Conservation (phyloP, 306 rosid genomes). For the Cucumis melo region DNA sequence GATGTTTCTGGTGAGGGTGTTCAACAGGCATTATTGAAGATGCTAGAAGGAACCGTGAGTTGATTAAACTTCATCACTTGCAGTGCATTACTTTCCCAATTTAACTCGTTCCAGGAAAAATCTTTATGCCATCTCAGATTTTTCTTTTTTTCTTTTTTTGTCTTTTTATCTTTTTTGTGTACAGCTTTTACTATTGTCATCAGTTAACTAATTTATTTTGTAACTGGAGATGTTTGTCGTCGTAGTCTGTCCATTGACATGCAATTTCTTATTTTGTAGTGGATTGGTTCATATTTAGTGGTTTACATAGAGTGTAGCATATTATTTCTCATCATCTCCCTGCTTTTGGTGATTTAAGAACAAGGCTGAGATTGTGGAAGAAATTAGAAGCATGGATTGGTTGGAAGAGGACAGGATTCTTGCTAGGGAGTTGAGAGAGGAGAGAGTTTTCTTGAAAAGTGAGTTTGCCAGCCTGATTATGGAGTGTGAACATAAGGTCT, state of each 20-base stretch:
- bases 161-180: neutral
- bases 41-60: conserved; percentile 99
- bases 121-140: neutral
- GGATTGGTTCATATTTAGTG: neutral
- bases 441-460: neutral
- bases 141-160: neutral
- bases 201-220: neutral
- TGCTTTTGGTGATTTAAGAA: neutral
- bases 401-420: neutral
- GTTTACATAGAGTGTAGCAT: neutral
- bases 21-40: conserved; percentile 93
- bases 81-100: neutral
- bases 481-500: neutral
- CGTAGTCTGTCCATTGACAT: neutral
- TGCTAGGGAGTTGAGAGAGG: neutral
- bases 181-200: neutral
- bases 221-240: neutral
- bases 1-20: conserved; percentile 99
- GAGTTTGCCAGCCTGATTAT: neutral
- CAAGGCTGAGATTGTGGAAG: neutral
- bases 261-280: neutral
- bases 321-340: neutral
- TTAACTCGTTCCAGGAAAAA: neutral
- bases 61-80: neutral
- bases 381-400: neutral